These are phyloP conservation scores for Kodamaea sp. DNA, from an alignment of 1,139 yeast genomes.

Conservation along the genomic window DNA sequence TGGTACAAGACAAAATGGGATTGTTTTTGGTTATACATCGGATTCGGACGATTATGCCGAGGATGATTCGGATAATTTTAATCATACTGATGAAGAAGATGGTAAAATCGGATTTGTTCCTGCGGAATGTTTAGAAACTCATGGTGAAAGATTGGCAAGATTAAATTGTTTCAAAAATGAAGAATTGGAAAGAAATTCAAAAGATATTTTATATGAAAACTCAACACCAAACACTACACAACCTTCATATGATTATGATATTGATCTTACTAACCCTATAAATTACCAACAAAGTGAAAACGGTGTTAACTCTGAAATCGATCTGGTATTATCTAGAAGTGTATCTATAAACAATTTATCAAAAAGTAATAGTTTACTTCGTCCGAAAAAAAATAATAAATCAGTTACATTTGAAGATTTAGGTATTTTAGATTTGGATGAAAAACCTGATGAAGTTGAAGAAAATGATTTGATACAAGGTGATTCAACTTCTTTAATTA, in stretches of 20 bases:
- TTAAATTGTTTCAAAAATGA: slow-evolving; percentile 91
- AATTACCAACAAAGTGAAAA: slow-evolving; percentile 11
- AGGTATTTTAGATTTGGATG: slow-evolving; percentile 24
- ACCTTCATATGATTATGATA: not conserved
- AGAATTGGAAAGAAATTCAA: slow-evolving; percentile 49
- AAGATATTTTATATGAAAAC: slow-evolving; percentile 9
- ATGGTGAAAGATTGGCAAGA: slow-evolving; percentile 86
- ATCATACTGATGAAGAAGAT: slow-evolving; percentile 45
- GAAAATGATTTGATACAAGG: slow-evolving; percentile 5
- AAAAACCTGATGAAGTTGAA: slow-evolving; percentile 21
- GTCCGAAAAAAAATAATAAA: slow-evolving; percentile 21
- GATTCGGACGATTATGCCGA: slow-evolving; percentile 5
- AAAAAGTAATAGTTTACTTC: slow-evolving; percentile 10
- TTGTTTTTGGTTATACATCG: slow-evolving; percentile 7
- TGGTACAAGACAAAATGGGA: slow-evolving; percentile 7
- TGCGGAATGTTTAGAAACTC: slow-evolving; percentile 91
- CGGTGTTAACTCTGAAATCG: slow-evolving; percentile 1
- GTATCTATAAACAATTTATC: slow-evolving; percentile 2
- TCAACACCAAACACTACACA: not conserved
- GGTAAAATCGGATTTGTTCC: slow-evolving; percentile 87
- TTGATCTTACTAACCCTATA: slow-evolving; percentile 14
- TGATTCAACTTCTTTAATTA: slow-evolving; percentile 9
- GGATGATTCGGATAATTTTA: slow-evolving; percentile 16
- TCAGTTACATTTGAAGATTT: slow-evolving; percentile 42
- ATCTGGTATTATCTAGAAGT: slow-evolving; percentile 5